A percentile compares a stretch with the other conserved stretches of the same genome.
Evolutionary conservation across 2,329 filamentous ascomycete genomes (phyloP).

Genomic region (Verticillium longisporum): DNA sequence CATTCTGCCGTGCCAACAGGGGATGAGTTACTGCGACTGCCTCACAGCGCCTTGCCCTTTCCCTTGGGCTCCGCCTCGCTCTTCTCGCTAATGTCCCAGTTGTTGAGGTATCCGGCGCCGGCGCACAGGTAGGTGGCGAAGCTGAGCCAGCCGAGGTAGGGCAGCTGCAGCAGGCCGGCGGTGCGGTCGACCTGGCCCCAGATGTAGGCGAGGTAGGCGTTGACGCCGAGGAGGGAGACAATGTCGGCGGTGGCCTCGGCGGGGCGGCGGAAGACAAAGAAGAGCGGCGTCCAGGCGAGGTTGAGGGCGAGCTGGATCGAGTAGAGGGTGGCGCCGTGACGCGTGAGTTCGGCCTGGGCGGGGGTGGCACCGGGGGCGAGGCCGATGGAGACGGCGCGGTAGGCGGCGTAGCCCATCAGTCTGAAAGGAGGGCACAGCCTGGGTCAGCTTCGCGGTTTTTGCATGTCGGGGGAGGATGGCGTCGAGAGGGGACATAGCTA

Average conservation of each 20-base stretch:
- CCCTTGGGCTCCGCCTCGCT: slow-evolving; percentile 13
- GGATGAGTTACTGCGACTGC: background rate
- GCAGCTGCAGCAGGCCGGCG: slow-evolving; percentile 67
- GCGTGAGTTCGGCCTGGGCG: slow-evolving; percentile 49
- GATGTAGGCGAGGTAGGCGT: slow-evolving; percentile 66
- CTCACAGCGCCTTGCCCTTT: slow-evolving; percentile 12
- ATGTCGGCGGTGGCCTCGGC: slow-evolving; percentile 71
- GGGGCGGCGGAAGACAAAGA: slow-evolving; percentile 73
- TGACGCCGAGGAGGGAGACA: slow-evolving; percentile 62
- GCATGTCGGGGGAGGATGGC: background rate
- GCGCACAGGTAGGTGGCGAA: slow-evolving; percentile 83
- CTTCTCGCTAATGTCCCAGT: slow-evolving; percentile 50
- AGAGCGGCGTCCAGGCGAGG: slow-evolving; percentile 85
- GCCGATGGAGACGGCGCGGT: slow-evolving; percentile 64
- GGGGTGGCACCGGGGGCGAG: slow-evolving; percentile 49
- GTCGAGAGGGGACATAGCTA: slow-evolving; percentile 9
- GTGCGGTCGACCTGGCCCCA: slow-evolving; percentile 70
- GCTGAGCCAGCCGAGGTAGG: slow-evolving; percentile 79
- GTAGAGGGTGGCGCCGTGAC: slow-evolving; percentile 72
- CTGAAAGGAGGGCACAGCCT: slow-evolving; percentile 14
- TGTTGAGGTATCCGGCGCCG: slow-evolving; percentile 60
- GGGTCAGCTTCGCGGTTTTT: background rate
- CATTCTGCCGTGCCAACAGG: background rate
- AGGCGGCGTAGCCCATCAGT: slow-evolving; percentile 82
- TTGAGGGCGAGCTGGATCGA: slow-evolving; percentile 81